These are phyloP conservation scores for Thielaviopsis populi DNA, from an alignment of 2,329 filamentous ascomycete genomes.

Conservation along the genomic window DNA sequence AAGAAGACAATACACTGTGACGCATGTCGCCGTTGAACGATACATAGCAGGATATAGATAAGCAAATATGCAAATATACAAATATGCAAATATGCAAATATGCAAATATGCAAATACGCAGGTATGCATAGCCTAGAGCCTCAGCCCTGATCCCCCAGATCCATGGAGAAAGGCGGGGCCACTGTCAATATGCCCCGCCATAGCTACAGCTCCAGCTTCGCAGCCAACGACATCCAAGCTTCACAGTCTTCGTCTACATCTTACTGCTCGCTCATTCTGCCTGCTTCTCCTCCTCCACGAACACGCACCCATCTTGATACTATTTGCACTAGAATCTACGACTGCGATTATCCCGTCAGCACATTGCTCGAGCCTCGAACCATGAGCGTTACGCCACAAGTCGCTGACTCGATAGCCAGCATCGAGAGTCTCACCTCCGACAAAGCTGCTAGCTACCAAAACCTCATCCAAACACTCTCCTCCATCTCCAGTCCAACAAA, in stretches of 20 bases:
- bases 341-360: no score
- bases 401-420: slow-evolving; percentile 31
- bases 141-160: neutral
- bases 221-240: neutral
- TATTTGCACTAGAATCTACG: no score
- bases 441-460: slow-evolving; percentile 32
- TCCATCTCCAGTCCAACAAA: slow-evolving; percentile 25
- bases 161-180: neutral
- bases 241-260: neutral
- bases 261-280: neutral
- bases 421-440: slow-evolving; percentile 27
- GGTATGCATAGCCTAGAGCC: neutral
- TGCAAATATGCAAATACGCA: neutral
- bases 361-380: neutral
- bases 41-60: neutral
- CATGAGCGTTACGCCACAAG: slow-evolving; percentile 29
- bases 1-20: neutral
- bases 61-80: neutral
- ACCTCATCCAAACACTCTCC: slow-evolving; percentile 31
- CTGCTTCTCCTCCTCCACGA: no score
- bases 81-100: neutral
- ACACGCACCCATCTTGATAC: no score
- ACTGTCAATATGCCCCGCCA: neutral
- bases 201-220: neutral
- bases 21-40: neutral